These are phyloP conservation scores for Fusarium veterinarium DNA, from an alignment of 2,329 filamentous ascomycete genomes.

Conservation along the genomic window DNA sequence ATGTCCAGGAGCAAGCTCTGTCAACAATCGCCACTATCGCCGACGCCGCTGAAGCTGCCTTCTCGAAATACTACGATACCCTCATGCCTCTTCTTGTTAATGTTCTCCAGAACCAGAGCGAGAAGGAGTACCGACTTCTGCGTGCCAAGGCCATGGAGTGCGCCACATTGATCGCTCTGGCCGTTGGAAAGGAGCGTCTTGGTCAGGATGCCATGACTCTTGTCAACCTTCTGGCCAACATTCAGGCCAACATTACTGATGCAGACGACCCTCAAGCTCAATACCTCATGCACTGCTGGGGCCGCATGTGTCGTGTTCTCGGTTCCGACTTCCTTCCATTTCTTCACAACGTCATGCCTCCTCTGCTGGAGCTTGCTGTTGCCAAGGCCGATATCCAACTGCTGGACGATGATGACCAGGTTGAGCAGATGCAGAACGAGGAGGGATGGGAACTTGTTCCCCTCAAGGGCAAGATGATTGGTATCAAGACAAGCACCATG, in stretches of 20 bases:
- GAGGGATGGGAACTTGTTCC: constrained; percentile 98
- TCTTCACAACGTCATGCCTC: constrained; percentile 92
- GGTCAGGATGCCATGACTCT: constrained; percentile 87
- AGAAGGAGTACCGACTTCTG: constrained; percentile 91
- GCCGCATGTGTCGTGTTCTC: constrained; percentile 96
- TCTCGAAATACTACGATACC: constrained; percentile 93
- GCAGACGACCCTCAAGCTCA: constrained; percentile 95
- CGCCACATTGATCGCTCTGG: constrained; percentile 92
- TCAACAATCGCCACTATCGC: constrained; percentile 99
- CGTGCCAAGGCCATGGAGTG: constrained; percentile 99
- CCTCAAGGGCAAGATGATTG: constrained; percentile 97
- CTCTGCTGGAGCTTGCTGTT: constrained; percentile 87
- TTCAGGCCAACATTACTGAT: constrained; percentile 88
- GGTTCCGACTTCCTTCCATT: constrained; percentile 92
- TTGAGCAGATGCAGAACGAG: constrained; percentile 91
- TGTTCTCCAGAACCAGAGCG: constrained; percentile 88
- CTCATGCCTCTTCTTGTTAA: constrained; percentile 95
- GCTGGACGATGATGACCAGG: constrained; percentile 93
- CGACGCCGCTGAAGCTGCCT: constrained; percentile 96
- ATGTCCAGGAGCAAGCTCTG: constrained; percentile 96
- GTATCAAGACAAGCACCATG: constrained; percentile 95
- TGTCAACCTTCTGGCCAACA: constrained; percentile 86
- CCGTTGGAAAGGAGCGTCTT: constrained; percentile 93
- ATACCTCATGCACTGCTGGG: constrained; percentile 99
- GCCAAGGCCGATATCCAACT: constrained; percentile 98